Conservation (phyloP, 176 grass and related monocot species). For the Tillandsia fasciculata region DNA sequence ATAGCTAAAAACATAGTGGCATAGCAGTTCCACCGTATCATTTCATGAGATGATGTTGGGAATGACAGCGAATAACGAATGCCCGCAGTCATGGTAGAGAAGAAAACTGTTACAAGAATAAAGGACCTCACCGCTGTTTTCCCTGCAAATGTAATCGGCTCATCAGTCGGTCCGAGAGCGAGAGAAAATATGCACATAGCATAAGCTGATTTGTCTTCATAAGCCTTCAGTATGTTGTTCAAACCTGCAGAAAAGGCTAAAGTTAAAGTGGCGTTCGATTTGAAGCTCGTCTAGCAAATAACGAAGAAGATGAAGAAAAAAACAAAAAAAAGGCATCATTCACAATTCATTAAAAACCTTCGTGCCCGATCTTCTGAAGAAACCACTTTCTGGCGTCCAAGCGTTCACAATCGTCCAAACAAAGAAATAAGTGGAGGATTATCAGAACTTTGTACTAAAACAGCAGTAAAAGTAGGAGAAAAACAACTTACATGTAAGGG, state of each 20-base stretch:
- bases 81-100: not conserved
- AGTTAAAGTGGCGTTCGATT: not conserved
- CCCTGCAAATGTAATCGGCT: constrained; percentile 75
- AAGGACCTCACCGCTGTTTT: constrained; percentile 58
- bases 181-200: constrained; percentile 96
- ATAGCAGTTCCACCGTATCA: too few relatives aligned
- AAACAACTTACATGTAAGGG: constrained; percentile 85
- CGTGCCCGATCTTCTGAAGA: constrained; percentile 80
- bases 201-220: constrained; percentile 97
- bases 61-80: not conserved
- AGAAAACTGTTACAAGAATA: constrained; percentile 1
- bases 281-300: not conserved
- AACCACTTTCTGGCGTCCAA: constrained; percentile 89
- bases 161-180: constrained; percentile 74
- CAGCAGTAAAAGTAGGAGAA: not conserved
- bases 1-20: too few relatives aligned
- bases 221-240: constrained; percentile 85
- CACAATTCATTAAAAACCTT: constrained; percentile 38
- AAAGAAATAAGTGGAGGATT: constrained; percentile 16
- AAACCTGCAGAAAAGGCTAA: constrained; percentile 37
- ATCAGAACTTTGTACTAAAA: constrained; percentile 13
- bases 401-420: constrained; percentile 6
- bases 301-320: constrained; percentile 4
- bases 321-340: not conserved
- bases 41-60: not conserved